Evolutionary conservation across 1,284 basidiomycete species (phyloP).

Genomic region (Takashimella tepidaria): DNA sequence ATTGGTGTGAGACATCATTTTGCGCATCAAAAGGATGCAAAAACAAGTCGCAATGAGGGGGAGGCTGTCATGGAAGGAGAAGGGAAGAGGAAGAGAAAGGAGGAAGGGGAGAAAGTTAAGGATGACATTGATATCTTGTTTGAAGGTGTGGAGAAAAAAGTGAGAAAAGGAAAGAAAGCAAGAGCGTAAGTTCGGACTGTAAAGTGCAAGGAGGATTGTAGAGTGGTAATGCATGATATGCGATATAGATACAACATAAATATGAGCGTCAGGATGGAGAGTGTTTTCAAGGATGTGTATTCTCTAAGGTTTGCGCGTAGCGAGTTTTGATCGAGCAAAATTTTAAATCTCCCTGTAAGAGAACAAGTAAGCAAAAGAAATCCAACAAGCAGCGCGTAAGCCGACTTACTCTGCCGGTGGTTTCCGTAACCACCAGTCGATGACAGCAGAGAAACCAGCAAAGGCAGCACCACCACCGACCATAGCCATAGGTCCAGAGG

Average conservation of each 20-base stretch:
- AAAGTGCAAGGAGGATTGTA: no score
- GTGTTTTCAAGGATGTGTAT: not conserved
- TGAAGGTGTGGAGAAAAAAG: slow-evolving; percentile 25
- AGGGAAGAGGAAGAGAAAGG: slow-evolving; percentile 9
- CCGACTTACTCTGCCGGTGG: slow-evolving; percentile 79
- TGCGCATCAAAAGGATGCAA: slow-evolving; percentile 39
- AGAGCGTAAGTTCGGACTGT: not conserved
- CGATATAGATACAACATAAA: not conserved
- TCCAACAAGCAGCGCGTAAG: no score
- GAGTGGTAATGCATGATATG: not conserved
- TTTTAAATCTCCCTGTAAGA: not conserved
- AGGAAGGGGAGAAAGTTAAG: slow-evolving; percentile 22
- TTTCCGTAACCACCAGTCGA: slow-evolving; percentile 78
- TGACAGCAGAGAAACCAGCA: slow-evolving; percentile 81
- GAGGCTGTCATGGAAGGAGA: not conserved
- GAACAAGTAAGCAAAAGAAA: not conserved
- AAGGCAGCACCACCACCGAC: slow-evolving; percentile 80
- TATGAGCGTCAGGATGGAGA: not conserved
- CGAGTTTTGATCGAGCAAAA: not conserved
- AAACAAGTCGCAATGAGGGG: slow-evolving; percentile 4
- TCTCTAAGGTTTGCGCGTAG: not conserved
- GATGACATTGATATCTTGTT: slow-evolving; percentile 35
- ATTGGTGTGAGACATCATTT: slow-evolving; percentile 43
- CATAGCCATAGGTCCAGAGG: slow-evolving; percentile 75
- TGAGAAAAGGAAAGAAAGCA: slow-evolving; percentile 19